Evolutionary conservation across 1,139 yeast genomes (phyloP), one percentile per base, ranked within the genome.

Genomic region (Debaryomycetaceae sp.): DNA sequence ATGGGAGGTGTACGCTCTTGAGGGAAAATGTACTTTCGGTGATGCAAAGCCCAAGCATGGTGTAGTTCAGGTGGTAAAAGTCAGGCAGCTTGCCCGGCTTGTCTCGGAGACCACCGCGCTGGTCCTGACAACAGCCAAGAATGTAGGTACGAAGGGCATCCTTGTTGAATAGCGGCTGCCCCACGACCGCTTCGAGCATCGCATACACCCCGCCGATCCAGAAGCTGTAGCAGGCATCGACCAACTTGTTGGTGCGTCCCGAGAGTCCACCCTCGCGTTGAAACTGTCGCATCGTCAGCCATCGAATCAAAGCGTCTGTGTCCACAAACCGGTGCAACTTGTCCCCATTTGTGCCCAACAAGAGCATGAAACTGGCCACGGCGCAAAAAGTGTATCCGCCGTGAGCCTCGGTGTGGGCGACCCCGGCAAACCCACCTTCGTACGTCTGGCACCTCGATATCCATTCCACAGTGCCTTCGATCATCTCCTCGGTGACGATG

Each of bases 301-400:
- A 93, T 31, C 68, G 53, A 3, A 71, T 38, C 20, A 83, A 55
- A 5, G 37, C 39, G 0, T 61, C 70, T 3, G 77, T 34, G 43
- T 75, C 57, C 20, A 25, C 36, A 32, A 37, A 52, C 8, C 9
- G 8, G 18, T 25, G 20, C 8, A 6, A 14, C n/a, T 12, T 4
- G 4, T 39, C 36, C 2, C 36, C 25, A 4, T 24, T 31, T 34
- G 65, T 46, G 35, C 65, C 63, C 17, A 75, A 46, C 3, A 63
- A 37, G 3, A 81, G 45, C 41, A 77, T 71, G 28, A 84, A 60
- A 8, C 84, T 71, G 0, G 96, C 95, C 6, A 85, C 58, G 0
- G 91, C 94, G 61, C 98, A 91, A 50, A 75, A 93, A 0, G 97
- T 78, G 53, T 91, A 91, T 0, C 98, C 99, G 2, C 97, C 98